Evolutionary conservation across 148 eudicot genomes (phyloP).

Genomic region (Rhododendron simsii): DNA sequence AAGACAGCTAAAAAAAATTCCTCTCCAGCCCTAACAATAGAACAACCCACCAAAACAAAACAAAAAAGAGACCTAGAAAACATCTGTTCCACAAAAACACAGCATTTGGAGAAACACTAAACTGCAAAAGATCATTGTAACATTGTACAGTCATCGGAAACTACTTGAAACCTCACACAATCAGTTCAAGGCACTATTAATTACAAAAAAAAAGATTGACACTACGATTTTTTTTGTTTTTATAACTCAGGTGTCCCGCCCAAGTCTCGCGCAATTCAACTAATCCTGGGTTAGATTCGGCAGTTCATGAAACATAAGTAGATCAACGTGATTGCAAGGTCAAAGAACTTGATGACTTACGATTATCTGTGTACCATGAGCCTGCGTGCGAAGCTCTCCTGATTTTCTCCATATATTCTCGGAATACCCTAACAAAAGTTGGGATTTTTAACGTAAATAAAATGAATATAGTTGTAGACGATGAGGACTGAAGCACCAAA

Average conservation of each 20-base stretch:
- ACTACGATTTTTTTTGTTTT: neutral
- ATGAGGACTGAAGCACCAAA: neutral
- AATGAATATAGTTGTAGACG: too few species aligned
- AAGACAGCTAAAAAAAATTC: too few species aligned
- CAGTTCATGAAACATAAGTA: neutral
- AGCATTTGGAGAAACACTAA: neutral
- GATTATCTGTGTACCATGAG: conserved; percentile 92
- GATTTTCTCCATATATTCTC: conserved; percentile 54
- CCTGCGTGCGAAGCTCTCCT: conserved; percentile 95
- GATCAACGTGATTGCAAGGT: neutral
- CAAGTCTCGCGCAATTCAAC: too few species aligned
- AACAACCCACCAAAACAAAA: too few species aligned
- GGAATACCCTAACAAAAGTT: conserved; percentile 4
- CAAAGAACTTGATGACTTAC: conserved; percentile 35
- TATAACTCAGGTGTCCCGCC: too few species aligned
- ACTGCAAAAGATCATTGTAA: neutral
- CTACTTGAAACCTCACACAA: neutral
- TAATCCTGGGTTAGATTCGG: too few species aligned
- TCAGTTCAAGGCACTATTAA: neutral
- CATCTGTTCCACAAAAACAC: too few species aligned
- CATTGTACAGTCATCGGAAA: neutral
- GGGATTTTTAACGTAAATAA: neutral
- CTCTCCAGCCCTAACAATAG: too few species aligned
- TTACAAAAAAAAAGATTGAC: neutral
- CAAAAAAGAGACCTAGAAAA: too few species aligned